Evolutionary conservation across 495 filamentous ascomycete genomes (phyloP), one percentile per base, ranked within the genome.

Genomic region (Tirmania nivea): DNA sequence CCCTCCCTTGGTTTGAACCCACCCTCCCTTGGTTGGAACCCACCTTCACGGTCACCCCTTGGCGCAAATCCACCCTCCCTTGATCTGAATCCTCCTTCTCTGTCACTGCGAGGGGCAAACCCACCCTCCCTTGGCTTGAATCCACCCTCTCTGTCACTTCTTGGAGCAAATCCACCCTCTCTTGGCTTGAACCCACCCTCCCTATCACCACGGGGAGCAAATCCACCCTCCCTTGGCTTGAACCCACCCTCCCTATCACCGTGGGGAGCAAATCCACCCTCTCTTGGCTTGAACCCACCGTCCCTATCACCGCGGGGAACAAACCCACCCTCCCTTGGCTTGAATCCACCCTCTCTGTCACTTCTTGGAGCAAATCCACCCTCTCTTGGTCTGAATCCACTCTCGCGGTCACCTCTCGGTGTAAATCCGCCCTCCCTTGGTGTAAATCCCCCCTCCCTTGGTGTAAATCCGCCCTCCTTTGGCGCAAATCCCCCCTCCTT

Each of bases 41-140:
- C 53, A 19, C 56, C 35, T 16, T 47, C 54, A 17, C 47, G 53
- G n/a, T 49, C 55, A 25, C 57, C 51, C 25, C 58, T 53, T 47
- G 54, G 42, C 21, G 45, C 48, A 47, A 48, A 51, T 20, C 51
- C 54, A n/a, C 54, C 50, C 47, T 52, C 31, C 35, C 25, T 35
- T 14, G 48, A 51, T 47, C 60, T 31, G 20, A 54, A 58, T 19
- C 54, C 56, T 12, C 54, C 34, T 12, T 21, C 42, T 17, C 54
- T 37, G 8, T 50, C 57, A 1, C 54, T 52, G 31, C 39, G 54
- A 47, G 39, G 39, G 17, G 39, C 17, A 19, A 14, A 45, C 39
- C 39, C 39, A 14, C 17, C 39, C 2, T 14, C 17, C 39, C 39
- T 45, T 14, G 39, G 39, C 8, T 45, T 14, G 39, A 14, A 45